These are phyloP conservation scores for Clarkia xantiana DNA, from an alignment of 345 rosid species.

Conservation along the genomic window DNA sequence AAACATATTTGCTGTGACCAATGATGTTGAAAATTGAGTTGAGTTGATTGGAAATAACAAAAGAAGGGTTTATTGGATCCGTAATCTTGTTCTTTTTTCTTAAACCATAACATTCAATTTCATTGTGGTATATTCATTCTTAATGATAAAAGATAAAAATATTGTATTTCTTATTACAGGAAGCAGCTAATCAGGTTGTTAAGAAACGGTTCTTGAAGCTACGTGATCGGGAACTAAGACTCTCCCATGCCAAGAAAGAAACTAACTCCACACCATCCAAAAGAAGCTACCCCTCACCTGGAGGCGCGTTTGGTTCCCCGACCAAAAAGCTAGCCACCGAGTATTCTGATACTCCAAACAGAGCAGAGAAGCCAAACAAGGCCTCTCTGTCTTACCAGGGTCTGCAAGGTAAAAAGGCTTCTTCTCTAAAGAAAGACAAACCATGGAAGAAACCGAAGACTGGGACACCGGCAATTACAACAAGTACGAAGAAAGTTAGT, in stretches of 20 bases:
- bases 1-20: too few relatives aligned
- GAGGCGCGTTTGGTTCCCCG: slow-evolving; percentile 19
- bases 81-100: too few relatives aligned
- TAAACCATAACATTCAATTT: too few relatives aligned
- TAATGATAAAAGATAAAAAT: too few relatives aligned
- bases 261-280: slow-evolving; percentile 51
- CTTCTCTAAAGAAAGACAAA: slow-evolving; percentile 27
- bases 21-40: too few relatives aligned
- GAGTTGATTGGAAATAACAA: too few relatives aligned
- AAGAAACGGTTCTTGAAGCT: slow-evolving; percentile 57
- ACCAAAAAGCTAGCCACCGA: slow-evolving; percentile 31
- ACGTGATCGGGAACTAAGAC: slow-evolving; percentile 60
- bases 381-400: slow-evolving; percentile 62
- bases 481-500: slow-evolving; percentile 14
- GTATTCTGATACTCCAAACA: slow-evolving; percentile 22
- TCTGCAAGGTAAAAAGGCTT: slow-evolving; percentile 55
- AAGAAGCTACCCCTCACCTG: slow-evolving; percentile 32
- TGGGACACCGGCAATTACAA: slow-evolving; percentile 15
- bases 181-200: slow-evolving; percentile 51
- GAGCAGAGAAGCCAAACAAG: slow-evolving; percentile 7
- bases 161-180: too few relatives aligned
- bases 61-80: too few relatives aligned
- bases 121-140: too few relatives aligned
- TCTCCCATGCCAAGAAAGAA: slow-evolving; percentile 30
- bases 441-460: slow-evolving; percentile 14